These are phyloP conservation scores for Leccinum boreale DNA, from an alignment of 768 basidiomycete species.

Conservation along the genomic window DNA sequence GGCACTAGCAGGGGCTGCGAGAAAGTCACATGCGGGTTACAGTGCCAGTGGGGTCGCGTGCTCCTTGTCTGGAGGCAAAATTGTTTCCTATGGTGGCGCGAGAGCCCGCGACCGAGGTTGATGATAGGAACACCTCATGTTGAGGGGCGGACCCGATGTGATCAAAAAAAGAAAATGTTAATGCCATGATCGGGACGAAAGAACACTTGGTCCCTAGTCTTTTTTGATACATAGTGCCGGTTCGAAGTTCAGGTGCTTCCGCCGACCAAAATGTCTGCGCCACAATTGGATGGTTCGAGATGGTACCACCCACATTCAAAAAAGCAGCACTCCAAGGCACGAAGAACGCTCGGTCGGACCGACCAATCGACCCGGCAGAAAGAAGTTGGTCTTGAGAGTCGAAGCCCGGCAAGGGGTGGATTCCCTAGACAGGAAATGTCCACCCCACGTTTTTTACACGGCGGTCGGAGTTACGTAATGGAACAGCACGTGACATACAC, in stretches of 20 bases:
- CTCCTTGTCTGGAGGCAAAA: neutral
- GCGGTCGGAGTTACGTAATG: neutral
- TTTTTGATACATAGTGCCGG: no score
- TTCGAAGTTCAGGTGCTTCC: no score
- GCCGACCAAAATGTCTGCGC: no score
- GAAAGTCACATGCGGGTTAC: neutral
- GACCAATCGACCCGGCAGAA: no score
- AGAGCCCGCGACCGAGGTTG: neutral
- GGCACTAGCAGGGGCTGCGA: neutral
- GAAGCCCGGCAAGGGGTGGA: no score
- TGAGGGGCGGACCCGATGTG: neutral
- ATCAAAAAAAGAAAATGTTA: neutral
- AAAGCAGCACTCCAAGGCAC: neutral
- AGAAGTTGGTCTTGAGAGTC: neutral
- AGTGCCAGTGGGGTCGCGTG: no score
- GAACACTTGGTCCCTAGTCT: neutral
- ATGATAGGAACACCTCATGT: neutral
- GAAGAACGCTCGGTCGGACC: no score
- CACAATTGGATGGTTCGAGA: no score
- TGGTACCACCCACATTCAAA: neutral
- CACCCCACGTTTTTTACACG: no score
- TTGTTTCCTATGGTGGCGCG: neutral
- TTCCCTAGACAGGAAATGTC: no score
- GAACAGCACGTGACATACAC: slow-evolving; percentile 12
- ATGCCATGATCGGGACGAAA: neutral